Evolutionary conservation across 108 stramenopile species (phyloP), one percentile per base, ranked within the genome.

Genomic region (Cyclotella sp.): DNA sequence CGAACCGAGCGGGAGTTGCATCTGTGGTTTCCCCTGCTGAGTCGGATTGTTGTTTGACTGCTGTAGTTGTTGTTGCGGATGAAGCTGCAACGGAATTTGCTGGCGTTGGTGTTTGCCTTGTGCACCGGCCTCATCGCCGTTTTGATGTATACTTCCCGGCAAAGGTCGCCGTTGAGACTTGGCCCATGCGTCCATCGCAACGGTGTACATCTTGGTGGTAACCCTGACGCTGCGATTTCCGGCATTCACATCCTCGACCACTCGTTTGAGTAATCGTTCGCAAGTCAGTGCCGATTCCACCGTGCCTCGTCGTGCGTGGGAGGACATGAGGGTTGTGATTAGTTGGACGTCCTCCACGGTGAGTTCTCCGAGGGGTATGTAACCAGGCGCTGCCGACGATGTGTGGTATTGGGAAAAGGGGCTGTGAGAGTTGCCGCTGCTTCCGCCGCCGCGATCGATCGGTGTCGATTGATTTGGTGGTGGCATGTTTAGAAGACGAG

Each of bases 151-250:
- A 72, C 40, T 67, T 24, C 65, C 65, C 24, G 65, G 73, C 29
- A 67, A 43, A 8, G 81, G 81, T 39, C 73, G 77, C 18, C 72
- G 68, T 16, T 87, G 88, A 70, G 76, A 77, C 63, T 85, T 89
- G 19, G 87, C 85, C 90, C 90, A 91, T 6, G 87, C 88, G 61
- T 91, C 87, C 54, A 91, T 90, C 11, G 85, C 81, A 59, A 82
- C 46, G 0, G 78, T 79, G 51, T 72, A 75, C 75, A 70, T 78
- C 39, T 53, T 68, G 18, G 68, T 78, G 18, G 47, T 78, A 11
- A 60, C 72, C 40, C 73, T 44, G 9, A 85, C 79, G 22, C 34
- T 63, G 15, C 15, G 34, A 73, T 69, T 81, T 15, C 59, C 73
- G 13, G 64, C 64, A 66, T 92, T 86, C 40, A 82, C 81, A 26